Evolutionary conservation across 1,284 basidiomycete genomes (phyloP), one percentile per base, ranked within the genome.

Genomic region (Ustilago shanxiensis): DNA sequence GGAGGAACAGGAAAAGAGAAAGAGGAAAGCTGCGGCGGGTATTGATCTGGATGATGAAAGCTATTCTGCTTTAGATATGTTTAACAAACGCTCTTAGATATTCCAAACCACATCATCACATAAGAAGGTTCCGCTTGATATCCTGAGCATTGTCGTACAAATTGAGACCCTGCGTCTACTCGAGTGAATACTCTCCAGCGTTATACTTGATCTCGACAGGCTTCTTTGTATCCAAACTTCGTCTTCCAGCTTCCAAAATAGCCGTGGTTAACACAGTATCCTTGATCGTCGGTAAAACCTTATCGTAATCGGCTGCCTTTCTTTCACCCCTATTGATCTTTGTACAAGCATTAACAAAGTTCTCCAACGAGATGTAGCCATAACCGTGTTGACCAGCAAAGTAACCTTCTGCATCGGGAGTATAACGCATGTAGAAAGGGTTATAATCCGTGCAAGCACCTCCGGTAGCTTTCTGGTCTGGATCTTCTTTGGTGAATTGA

Each of bases 391-490:
- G 94, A 39, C 94, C 94, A 81, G 95, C 94, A 84, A 96, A 96
- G 87, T 93, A 93, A 14, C 95, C 95, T 66, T 90, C 92, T 87
- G 93, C 93, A 65, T 93, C 94, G 0, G 94, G 93, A 55, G 93
- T 93, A 87, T 96, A 96, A 84, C 95, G 94, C 92, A 95, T 95
- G 88, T 95, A 95, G 90, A 95, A 95, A 20, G 94, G 93, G 87
- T 94, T 94, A 87, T 91, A 92, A 60, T 87, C 88, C 64, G 66
- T 66, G 59, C 68, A 64, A 5, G n/a, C 3, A 1, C 75, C 75
- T 18, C 75, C 75, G 2, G 71, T 86, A 90, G 91, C 92, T 35
- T 89, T 87, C 87, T 94, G 95, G 56, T 93, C 93, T 18, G 89
- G 89, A 45, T 94, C 93, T 85, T 95, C 94, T 55, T 91, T 88